Percentiles rank a stretch among this genome's conserved stretches.
Conservation (phyloP, 768 basidiomycete species). For the Lentinula detonsa region DNA sequence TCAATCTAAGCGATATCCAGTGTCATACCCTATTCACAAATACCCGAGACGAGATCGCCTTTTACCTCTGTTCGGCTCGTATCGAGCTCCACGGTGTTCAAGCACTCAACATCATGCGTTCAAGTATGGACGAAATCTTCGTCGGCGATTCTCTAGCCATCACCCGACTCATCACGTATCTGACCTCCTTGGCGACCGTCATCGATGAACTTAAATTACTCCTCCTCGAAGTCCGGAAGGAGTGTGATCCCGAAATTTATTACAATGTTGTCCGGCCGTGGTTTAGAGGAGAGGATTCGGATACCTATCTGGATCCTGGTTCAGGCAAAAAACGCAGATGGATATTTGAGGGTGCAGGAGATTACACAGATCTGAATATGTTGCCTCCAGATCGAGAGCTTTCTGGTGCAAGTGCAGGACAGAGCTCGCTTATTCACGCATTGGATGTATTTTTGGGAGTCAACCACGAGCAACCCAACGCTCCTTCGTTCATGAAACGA, state of each 20-base stretch:
- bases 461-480: slow-evolving; percentile 31
- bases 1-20: slow-evolving; percentile 44
- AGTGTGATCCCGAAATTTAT: slow-evolving; percentile 68
- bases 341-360: slow-evolving; percentile 57
- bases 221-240: slow-evolving; percentile 58
- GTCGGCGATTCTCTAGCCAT: slow-evolving; percentile 63
- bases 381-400: slow-evolving; percentile 40
- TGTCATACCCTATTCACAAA: slow-evolving; percentile 71
- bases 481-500: slow-evolving; percentile 45
- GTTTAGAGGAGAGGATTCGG: slow-evolving; percentile 68
- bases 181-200: slow-evolving; percentile 54
- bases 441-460: slow-evolving; percentile 71
- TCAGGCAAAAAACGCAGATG: slow-evolving; percentile 29
- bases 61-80: slow-evolving; percentile 80
- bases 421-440: slow-evolving; percentile 72
- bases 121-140: slow-evolving; percentile 85
- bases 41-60: slow-evolving; percentile 76
- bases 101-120: slow-evolving; percentile 80
- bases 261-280: slow-evolving; percentile 74
- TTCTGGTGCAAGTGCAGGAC: slow-evolving; percentile 78
- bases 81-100: slow-evolving; percentile 85
- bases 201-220: slow-evolving; percentile 59
- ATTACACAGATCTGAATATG: slow-evolving; percentile 28
- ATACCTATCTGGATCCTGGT: slow-evolving; percentile 13
- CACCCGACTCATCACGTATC: slow-evolving; percentile 58